Evolutionary conservation across 768 basidiomycete species (phyloP), one percentile per base, ranked within the genome.

Genomic region (Collybia sordida): DNA sequence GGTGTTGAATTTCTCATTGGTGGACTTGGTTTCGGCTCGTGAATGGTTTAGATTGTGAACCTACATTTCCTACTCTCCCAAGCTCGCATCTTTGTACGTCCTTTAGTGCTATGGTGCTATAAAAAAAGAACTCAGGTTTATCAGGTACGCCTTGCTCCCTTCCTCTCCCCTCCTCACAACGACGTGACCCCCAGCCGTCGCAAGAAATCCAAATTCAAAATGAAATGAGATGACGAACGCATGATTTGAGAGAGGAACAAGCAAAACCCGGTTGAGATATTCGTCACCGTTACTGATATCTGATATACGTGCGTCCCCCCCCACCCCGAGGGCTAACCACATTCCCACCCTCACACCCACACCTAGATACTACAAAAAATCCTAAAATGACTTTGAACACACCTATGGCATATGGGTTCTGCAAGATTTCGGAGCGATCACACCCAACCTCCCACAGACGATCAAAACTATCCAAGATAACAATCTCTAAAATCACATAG

Each of bases 401-500:
- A 99, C 97, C 0, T 98, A 89, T 67, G 96, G 96, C 38, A 98
- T 98, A 93, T 86, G 91, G 52, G 82, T 98, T 1, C 73, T 99
- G 42, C 97, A 98, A 69, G 97, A 98, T 62, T 99, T 98, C 56
- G 97, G 98, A 64, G 96, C 97, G 4, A 83, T 99, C 53, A 99
- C 97, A 1, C 97, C 97, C 14, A 99, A 99, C 71, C 71, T 98
- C 43, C 85, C 97, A 4, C 78, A 96, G 52, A 98, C 97, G 11
- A 93, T 98, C 44, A 96, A 99, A 72, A 99, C 97, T 0, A 96
- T 99, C 1, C 93, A 98, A 64, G 97, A 97, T 14, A 97, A 96
- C 22, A 90, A 92, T 0, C 63, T 93, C 17, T 96, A 93, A 97
- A 99, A 62, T 94, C 98, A 5, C 97, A 99, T 67, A 74, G 90